Conservation (phyloP, 192 early-diverging fungal species). For the Coemansia asiatica region DNA sequence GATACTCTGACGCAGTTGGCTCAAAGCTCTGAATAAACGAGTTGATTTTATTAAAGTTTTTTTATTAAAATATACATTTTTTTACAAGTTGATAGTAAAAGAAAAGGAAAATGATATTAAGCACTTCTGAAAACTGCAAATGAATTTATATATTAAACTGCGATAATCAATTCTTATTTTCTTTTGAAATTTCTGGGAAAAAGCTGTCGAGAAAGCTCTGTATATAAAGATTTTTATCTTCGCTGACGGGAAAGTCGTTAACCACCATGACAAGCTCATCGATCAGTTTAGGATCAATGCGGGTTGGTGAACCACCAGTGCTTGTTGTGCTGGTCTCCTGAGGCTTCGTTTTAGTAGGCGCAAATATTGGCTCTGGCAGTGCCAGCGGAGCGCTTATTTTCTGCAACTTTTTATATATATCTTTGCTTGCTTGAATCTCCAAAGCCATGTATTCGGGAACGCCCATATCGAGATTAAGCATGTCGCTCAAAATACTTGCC, state of each 20-base stretch:
- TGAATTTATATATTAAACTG: no score
- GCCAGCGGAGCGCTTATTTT: neutral
- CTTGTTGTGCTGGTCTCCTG: neutral
- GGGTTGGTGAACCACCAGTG: no score
- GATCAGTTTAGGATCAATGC: neutral
- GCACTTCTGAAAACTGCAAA: no score
- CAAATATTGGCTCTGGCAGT: neutral
- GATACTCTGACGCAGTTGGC: slow-evolving; percentile 1
- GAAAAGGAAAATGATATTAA: no score
- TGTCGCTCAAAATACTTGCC: neutral
- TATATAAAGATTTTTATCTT: neutral
- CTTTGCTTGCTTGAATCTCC: neutral
- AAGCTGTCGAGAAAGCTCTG: neutral
- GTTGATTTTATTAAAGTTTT: neutral
- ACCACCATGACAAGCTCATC: neutral
- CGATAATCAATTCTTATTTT: neutral
- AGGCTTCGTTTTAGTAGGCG: neutral
- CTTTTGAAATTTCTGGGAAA: neutral
- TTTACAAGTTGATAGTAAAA: no score
- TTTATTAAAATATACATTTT: neutral
- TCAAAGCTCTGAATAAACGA: neutral
- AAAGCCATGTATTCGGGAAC: neutral
- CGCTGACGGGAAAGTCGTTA: neutral
- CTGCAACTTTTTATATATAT: neutral
- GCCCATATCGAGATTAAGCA: neutral